Percentiles rank a stretch among this genome's conserved stretches.
Conservation (phyloP, 495 filamentous ascomycete genomes). For the Penicillium verhagenii region DNA sequence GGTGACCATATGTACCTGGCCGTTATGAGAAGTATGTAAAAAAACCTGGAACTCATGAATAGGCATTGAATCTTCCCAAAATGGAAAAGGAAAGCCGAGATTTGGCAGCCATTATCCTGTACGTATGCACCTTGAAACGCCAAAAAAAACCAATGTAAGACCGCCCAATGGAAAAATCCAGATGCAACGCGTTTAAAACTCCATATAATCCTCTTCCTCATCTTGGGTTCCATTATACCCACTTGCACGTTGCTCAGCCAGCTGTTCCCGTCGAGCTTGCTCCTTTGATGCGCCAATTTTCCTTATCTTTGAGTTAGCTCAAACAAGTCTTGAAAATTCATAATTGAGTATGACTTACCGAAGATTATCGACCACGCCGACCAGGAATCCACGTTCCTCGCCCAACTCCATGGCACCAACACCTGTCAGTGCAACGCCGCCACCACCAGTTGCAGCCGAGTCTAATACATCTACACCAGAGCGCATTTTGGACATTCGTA, state of each 20-base stretch:
- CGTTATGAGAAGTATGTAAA: too few species aligned
- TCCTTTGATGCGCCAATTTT: slow-evolving; percentile 49
- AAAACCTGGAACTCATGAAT: too few species aligned
- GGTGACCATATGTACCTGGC: too few species aligned
- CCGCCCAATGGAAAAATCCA: slow-evolving; percentile 1
- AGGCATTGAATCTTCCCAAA: slow-evolving; percentile 27
- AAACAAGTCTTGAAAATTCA: neutral
- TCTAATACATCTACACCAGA: slow-evolving; percentile 68
- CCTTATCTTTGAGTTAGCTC: slow-evolving; percentile 21
- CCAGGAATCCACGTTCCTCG: slow-evolving; percentile 81
- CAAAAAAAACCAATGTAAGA: slow-evolving; percentile 16
- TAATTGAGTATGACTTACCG: slow-evolving; percentile 40
- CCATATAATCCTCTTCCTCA: slow-evolving; percentile 50
- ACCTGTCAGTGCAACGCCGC: slow-evolving; percentile 73
- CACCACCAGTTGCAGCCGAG: slow-evolving; percentile 57
- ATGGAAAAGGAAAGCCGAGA: too few species aligned
- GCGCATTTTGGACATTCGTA: slow-evolving; percentile 85
- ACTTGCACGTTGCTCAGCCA: slow-evolving; percentile 44
- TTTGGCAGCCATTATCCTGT: too few species aligned
- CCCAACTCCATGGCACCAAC: slow-evolving; percentile 89
- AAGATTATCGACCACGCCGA: slow-evolving; percentile 83
- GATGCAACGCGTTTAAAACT: slow-evolving; percentile 33
- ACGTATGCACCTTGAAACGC: slow-evolving; percentile 31
- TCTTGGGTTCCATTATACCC: slow-evolving; percentile 42
- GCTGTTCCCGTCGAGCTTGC: slow-evolving; percentile 46